Evolutionary conservation across 202 grass and related monocot species (phyloP).

Genomic region (Tripidium arundinaceum): DNA sequence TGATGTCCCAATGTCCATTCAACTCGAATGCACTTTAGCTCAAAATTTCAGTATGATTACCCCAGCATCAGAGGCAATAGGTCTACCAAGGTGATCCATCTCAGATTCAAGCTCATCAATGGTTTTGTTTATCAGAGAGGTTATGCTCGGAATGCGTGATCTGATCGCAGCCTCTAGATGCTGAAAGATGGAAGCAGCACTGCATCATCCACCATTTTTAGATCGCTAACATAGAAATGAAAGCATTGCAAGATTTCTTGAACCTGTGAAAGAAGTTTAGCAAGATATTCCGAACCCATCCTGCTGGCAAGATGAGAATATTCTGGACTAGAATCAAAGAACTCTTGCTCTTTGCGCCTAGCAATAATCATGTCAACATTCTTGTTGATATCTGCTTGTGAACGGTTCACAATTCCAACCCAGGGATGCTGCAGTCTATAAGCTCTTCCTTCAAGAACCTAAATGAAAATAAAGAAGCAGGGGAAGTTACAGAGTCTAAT

Average conservation of each 20-base stretch:
- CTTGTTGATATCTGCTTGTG: constrained; percentile 86
- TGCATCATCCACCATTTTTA: constrained; percentile 27
- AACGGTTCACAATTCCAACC: constrained; percentile 91
- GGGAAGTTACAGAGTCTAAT: neutral
- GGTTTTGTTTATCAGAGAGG: constrained; percentile 88
- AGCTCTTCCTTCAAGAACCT: constrained; percentile 89
- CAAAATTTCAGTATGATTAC: constrained; percentile 42
- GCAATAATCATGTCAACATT: constrained; percentile 82
- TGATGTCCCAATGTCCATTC: constrained; percentile 7
- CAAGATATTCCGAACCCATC: constrained; percentile 96
- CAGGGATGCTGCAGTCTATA: constrained; percentile 81
- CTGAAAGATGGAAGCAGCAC: constrained; percentile 45
- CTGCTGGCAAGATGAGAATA: constrained; percentile 75
- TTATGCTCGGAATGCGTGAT: constrained; percentile 78
- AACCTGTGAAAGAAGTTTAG: constrained; percentile 84
- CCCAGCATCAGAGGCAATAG: constrained; percentile 82
- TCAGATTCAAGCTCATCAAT: constrained; percentile 93
- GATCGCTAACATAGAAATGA: neutral
- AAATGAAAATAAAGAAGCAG: neutral
- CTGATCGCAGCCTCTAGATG: constrained; percentile 81
- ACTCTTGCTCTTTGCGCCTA: constrained; percentile 73
- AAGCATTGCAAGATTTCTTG: neutral
- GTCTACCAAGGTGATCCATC: constrained; percentile 83
- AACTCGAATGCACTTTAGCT: neutral
- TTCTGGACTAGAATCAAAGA: constrained; percentile 72